phyloP scores from a whole-genome alignment of 202 grass and related monocot genomes.

The Brachypodium distachyon region DNA sequence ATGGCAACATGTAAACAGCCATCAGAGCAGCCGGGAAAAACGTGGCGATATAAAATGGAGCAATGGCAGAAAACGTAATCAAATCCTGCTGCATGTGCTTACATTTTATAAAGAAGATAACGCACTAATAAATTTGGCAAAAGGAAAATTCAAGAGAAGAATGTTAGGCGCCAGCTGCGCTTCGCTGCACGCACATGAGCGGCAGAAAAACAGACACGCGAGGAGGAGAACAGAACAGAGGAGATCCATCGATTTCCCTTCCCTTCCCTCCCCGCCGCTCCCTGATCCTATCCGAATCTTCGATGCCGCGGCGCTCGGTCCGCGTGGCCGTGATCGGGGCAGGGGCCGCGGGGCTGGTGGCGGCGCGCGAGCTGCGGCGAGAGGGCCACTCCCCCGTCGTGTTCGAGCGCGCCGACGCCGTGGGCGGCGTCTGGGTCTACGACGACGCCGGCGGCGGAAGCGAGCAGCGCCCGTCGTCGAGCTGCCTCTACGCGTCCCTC shows the following conservation, averaged over 20 bases:
- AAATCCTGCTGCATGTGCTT: no score
- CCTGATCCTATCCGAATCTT: constrained; percentile 2
- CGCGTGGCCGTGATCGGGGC: constrained; percentile 56
- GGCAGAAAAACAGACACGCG: background rate
- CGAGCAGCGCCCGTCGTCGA: no score
- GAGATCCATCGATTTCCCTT: no score
- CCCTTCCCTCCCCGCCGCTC: background rate
- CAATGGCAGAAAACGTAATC: no score
- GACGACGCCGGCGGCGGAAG: constrained; percentile 16
- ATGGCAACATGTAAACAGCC: no score
- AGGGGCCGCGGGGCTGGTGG: constrained; percentile 37
- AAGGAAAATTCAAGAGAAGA: no score
- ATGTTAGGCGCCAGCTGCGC: no score
- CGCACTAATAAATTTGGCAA: no score
- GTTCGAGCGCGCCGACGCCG: constrained; percentile 47
- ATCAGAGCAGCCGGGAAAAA: no score
- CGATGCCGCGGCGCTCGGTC: constrained; percentile 15
- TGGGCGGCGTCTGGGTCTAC: constrained; percentile 71
- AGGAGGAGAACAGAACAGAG: background rate
- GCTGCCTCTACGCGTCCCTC: constrained; percentile 69
- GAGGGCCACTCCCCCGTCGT: constrained; percentile 70
- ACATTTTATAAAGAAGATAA: no score
- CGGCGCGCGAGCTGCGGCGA: constrained; percentile 52
- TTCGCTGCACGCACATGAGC: no score
- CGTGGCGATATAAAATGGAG: no score